Evolutionary conservation across 2,329 filamentous ascomycete genomes (phyloP).

Genomic region (Pseudofabraea citricarpa): DNA sequence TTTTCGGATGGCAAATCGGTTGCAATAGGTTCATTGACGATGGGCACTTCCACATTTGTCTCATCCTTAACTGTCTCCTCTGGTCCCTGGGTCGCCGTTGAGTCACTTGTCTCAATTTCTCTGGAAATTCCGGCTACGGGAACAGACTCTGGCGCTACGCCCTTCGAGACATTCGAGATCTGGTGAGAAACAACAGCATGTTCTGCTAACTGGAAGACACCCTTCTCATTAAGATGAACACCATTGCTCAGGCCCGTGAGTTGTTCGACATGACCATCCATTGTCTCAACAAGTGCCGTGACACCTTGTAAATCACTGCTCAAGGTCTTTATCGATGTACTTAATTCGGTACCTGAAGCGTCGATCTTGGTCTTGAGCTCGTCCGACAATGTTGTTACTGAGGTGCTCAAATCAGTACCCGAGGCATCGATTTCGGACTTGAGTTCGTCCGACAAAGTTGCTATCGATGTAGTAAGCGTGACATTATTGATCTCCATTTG

Average conservation of each 20-base stretch:
- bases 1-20: background rate
- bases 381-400: constrained; percentile 8
- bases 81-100: too few relatives aligned
- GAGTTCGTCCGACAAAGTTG: constrained; percentile 17
- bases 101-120: too few relatives aligned
- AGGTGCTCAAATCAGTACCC: constrained; percentile 15
- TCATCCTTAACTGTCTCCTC: background rate
- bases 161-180: too few relatives aligned
- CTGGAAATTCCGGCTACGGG: too few relatives aligned
- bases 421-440: constrained; percentile 22
- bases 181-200: constrained; percentile 1
- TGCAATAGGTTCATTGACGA: background rate
- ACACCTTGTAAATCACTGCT: too few relatives aligned
- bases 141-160: background rate
- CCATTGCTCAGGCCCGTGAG: constrained; percentile 7
- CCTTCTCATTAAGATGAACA: constrained; percentile 14
- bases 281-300: too few relatives aligned
- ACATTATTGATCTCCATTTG: constrained; percentile 23
- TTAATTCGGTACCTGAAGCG: constrained; percentile 5
- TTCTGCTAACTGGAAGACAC: constrained; percentile 11
- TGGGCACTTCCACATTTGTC: background rate
- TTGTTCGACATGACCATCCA: constrained; percentile 1
- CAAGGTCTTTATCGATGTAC: constrained; percentile 8
- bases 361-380: constrained; percentile 10
- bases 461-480: constrained; percentile 19